Evolutionary conservation across 331 rosid species (phyloP).

Genomic region (Phaseolus coccineus): DNA sequence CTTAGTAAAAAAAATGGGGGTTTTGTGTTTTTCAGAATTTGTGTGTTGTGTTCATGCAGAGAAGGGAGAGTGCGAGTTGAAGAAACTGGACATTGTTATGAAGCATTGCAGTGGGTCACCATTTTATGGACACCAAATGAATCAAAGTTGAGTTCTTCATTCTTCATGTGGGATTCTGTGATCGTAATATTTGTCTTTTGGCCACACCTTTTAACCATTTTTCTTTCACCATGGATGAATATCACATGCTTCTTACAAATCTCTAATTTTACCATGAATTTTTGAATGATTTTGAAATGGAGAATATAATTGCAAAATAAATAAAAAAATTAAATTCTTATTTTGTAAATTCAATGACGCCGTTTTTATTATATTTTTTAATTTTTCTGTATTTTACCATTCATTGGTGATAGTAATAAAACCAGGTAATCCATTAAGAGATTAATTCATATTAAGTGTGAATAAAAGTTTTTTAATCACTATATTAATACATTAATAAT

Average conservation of each 20-base stretch:
- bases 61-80: background rate
- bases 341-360: too few species aligned
- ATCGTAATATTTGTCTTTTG: background rate
- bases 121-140: background rate
- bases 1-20: background rate
- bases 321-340: too few species aligned
- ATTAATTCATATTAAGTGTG: too few species aligned
- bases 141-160: background rate
- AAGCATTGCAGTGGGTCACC: background rate
- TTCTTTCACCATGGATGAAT: background rate
- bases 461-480: too few species aligned
- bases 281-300: background rate
- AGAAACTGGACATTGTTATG: background rate
- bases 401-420: too few species aligned
- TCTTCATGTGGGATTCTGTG: background rate
- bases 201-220: background rate
- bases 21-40: background rate
- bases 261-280: background rate
- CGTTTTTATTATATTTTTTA: too few species aligned
- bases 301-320: too few species aligned
- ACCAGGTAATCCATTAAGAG: too few species aligned
- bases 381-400: too few species aligned
- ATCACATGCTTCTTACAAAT: background rate
- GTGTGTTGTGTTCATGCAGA: slow-evolving; percentile 8
- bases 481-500: too few species aligned